Conservation (phyloP, 2,329 filamentous ascomycete genomes). For the Metarhizium guizhouense region DNA sequence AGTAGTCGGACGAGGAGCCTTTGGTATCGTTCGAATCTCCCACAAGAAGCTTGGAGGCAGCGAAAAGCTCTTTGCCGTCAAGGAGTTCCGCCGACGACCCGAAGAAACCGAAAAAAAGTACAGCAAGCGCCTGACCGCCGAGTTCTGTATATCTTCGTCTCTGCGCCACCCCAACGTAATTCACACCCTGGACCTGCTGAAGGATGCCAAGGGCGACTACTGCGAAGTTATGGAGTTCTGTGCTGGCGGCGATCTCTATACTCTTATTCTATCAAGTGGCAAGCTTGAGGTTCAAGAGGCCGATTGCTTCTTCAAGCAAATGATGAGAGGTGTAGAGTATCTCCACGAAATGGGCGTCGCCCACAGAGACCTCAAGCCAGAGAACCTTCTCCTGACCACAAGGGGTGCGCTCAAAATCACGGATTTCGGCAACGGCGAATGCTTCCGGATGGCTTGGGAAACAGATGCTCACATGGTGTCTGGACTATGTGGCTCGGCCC, state of each 20-base stretch:
- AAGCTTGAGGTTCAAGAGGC: slow-evolving; percentile 90
- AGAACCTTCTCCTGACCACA: slow-evolving; percentile 89
- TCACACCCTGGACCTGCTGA: slow-evolving; percentile 88
- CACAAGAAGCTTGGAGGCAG: slow-evolving; percentile 84
- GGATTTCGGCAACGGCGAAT: slow-evolving; percentile 97
- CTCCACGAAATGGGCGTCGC: slow-evolving; percentile 99
- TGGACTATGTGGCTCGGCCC: slow-evolving; percentile 89
- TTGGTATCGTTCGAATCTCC: slow-evolving; percentile 94
- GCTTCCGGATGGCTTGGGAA: slow-evolving; percentile 99
- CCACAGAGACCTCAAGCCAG: slow-evolving; percentile 91
- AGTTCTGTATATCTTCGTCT: slow-evolving; percentile 97
- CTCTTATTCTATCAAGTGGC: slow-evolving; percentile 78
- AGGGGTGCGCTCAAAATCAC: slow-evolving; percentile 94
- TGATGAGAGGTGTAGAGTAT: slow-evolving; percentile 98
- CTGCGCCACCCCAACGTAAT: slow-evolving; percentile 97
- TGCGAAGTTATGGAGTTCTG: slow-evolving; percentile 99
- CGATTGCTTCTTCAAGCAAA: slow-evolving; percentile 97
- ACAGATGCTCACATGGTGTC: slow-evolving; percentile 97
- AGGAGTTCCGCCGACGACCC: slow-evolving; percentile 90
- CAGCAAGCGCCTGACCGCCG: slow-evolving; percentile 91
- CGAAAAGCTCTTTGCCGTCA: slow-evolving; percentile 93
- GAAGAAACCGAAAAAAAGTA: slow-evolving; percentile 97
- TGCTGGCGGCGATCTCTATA: slow-evolving; percentile 92
- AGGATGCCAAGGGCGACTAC: slow-evolving; percentile 94
- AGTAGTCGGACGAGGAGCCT: slow-evolving; percentile 89